These are phyloP conservation scores for Zygnema circumcarinatum DNA, from an alignment of 139 green algal genomes.

Conservation along the genomic window DNA sequence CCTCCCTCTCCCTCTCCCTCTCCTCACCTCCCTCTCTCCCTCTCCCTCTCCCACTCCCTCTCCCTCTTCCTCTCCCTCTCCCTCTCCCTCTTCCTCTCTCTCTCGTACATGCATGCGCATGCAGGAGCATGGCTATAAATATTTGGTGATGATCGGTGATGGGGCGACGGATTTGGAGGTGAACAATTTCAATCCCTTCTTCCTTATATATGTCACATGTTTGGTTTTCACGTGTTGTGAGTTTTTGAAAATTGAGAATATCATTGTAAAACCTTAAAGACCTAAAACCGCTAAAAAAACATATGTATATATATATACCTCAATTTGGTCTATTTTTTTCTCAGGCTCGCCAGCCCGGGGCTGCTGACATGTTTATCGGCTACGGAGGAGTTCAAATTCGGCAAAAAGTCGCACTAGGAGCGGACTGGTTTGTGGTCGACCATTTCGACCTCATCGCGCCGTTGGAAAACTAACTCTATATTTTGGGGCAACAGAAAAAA, in stretches of 20 bases:
- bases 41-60: too few relatives aligned
- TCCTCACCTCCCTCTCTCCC: too few relatives aligned
- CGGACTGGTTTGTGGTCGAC: conserved; percentile 91
- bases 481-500: not conserved
- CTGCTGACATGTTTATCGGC: conserved; percentile 92
- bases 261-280: not conserved
- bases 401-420: conserved; percentile 74
- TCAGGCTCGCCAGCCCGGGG: conserved; percentile 76
- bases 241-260: not conserved
- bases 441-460: conserved; percentile 62
- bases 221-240: not conserved
- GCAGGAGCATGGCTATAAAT: conserved; percentile 68
- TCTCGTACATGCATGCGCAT: not conserved
- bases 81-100: too few relatives aligned
- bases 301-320: too few relatives aligned
- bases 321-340: too few relatives aligned
- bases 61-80: too few relatives aligned
- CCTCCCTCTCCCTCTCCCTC: too few relatives aligned
- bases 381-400: conserved; percentile 91
- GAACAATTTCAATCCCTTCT: not conserved
- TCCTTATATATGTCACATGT: not conserved
- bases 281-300: too few relatives aligned
- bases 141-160: conserved; percentile 94
- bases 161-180: conserved; percentile 93
- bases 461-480: conserved; percentile 29